A percentile compares a stretch with the other conserved stretches of the same genome.
phyloP scores from a whole-genome alignment of 148 eudicot genomes.

The Rhododendron ovatum region DNA sequence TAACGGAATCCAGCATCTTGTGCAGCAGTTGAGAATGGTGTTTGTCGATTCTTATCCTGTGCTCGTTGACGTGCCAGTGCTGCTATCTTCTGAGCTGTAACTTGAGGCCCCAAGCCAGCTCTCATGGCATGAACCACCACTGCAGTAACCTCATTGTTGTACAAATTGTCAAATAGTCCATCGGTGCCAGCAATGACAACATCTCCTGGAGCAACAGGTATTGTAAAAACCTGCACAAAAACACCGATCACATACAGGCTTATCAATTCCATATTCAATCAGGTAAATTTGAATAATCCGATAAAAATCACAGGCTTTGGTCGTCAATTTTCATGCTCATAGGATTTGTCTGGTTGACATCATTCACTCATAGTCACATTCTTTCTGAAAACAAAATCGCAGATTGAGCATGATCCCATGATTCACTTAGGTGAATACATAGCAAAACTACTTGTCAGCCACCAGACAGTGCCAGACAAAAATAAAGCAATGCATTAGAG shows the following conservation, averaged over 20 bases:
- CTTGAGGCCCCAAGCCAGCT: constrained; percentile 46
- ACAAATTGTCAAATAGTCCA: constrained; percentile 52
- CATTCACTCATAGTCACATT: background rate
- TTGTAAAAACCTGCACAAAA: constrained; percentile 36
- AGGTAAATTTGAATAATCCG: background rate
- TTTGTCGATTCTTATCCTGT: constrained; percentile 25
- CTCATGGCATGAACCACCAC: constrained; percentile 48
- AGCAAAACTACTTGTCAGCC: background rate
- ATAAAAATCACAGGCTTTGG: background rate
- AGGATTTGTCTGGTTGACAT: background rate
- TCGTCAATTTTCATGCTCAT: background rate
- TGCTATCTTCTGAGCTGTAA: constrained; percentile 41
- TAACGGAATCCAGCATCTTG: constrained; percentile 31
- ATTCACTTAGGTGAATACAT: background rate
- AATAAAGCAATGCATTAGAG: background rate
- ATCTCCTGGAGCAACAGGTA: constrained; percentile 58
- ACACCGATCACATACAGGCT: background rate
- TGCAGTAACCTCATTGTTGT: constrained; percentile 49
- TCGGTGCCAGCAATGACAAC: constrained; percentile 55
- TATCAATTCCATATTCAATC: background rate
- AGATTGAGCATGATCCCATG: background rate
- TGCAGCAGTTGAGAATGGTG: constrained; percentile 32
- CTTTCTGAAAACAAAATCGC: background rate
- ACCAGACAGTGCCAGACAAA: background rate
- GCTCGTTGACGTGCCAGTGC: constrained; percentile 33